Base-by-base conservation (phyloP, 2,329 filamentous ascomycete genomes). In the Thermomyces lanuginosus region DNA sequence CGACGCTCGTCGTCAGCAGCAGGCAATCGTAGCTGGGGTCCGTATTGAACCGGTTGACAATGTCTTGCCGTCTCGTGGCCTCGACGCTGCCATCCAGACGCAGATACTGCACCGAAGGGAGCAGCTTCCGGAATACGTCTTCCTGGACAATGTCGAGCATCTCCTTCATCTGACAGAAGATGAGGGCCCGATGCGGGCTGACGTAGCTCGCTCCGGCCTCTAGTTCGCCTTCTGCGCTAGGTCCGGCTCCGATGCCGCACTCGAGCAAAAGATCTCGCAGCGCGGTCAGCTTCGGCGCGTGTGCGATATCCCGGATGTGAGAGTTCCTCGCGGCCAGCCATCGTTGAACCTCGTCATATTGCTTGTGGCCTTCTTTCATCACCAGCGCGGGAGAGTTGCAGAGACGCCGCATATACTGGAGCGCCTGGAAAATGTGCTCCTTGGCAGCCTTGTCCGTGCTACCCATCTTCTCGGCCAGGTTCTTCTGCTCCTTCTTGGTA, bases 101-200 rank as follows among this genome's bases (percentile, higher is more conserved):
- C 31, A 95, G 69, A 48, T 77, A 93, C 19, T 91, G 89, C 4
- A 93, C 84, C 0, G 76, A 79, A 1, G 89, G 89, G n/a, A 98
- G 66, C 56, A 95, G 66, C 44, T 78, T 77, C 51, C 81, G 82
- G 20, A 98, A 60, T 1, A 98, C 89, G 31, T 86, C 84, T 42
- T 78, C 82, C 48, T 95, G 84, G 2, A 98, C 91, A 71, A 98
- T 95, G 52, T 98, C 89, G 13, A 98, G 66, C 91, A 98, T 98
- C 53, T 98, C 89, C 57, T 98, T 98, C 82, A 98, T 93, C 51
- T 98, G 89, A 45, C 89, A 98, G 64, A 98, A 98, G 39, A 98
- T 78, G 15, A 98, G 69, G 1, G 89, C 91, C 22, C 89, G 80
- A 49, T 98, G 89, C 16, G 86, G 89, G 35, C 89, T 92, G 49